These are phyloP conservation scores for Holtermannia corniformis DNA, from an alignment of 768 basidiomycete species.

Conservation along the genomic window DNA sequence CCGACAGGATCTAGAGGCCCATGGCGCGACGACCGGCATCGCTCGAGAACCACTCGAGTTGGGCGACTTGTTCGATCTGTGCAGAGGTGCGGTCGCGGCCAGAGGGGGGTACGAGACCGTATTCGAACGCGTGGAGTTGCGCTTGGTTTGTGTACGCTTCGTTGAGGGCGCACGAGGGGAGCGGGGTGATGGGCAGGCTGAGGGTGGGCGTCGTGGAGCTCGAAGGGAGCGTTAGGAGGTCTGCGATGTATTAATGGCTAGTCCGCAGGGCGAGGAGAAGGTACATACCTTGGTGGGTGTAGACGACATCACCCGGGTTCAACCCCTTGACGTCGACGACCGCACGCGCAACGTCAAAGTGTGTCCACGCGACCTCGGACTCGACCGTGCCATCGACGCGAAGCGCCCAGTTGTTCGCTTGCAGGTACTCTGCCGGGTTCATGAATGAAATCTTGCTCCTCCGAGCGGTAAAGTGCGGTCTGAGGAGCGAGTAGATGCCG, in stretches of 20 bases:
- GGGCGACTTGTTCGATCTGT: neutral
- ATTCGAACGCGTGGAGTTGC: neutral
- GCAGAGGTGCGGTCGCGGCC: too few species aligned
- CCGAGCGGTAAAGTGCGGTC: conserved; percentile 20
- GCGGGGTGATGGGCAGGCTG: neutral
- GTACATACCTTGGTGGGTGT: neutral
- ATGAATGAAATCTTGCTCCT: conserved; percentile 26
- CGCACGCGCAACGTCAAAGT: conserved; percentile 13
- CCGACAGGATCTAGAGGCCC: neutral
- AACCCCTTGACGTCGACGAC: conserved; percentile 9
- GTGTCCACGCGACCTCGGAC: neutral
- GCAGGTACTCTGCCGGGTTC: conserved; percentile 17
- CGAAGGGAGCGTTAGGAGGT: neutral
- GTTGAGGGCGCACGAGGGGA: neutral
- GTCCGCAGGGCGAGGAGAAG: neutral
- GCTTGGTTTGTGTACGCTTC: neutral
- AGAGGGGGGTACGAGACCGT: neutral
- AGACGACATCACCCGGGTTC: conserved; percentile 27
- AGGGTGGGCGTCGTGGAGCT: neutral
- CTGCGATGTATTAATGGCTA: too few species aligned
- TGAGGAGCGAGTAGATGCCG: conserved; percentile 22
- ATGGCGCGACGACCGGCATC: neutral
- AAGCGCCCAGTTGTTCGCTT: conserved; percentile 24
- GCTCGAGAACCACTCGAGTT: neutral
- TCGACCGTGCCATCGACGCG: conserved; percentile 1